These are phyloP conservation scores for Cenococcum geophilum DNA, from an alignment of 495 filamentous ascomycete species.

Conservation along the genomic window DNA sequence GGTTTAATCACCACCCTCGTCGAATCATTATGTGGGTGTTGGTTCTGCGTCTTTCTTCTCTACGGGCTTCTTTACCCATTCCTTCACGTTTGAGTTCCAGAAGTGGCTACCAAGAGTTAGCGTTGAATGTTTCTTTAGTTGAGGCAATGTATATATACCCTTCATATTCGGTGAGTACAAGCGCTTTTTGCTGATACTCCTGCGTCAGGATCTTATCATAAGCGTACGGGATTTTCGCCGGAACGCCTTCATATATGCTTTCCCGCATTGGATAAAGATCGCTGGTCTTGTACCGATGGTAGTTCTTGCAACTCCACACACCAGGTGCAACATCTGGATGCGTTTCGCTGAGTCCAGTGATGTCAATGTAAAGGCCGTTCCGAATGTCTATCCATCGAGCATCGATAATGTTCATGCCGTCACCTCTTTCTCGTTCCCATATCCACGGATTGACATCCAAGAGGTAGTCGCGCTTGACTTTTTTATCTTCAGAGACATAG, in stretches of 20 bases:
- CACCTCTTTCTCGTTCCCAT: slow-evolving; percentile 51
- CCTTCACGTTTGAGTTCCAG: slow-evolving; percentile 41
- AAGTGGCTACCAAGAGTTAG: slow-evolving; percentile 32
- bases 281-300: slow-evolving; percentile 55
- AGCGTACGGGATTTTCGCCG: slow-evolving; percentile 55
- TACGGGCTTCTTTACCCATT: slow-evolving; percentile 45
- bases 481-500: slow-evolving; percentile 41
- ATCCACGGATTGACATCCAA: slow-evolving; percentile 74
- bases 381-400: slow-evolving; percentile 73
- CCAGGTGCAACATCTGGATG: slow-evolving; percentile 52
- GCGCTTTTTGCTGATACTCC: slow-evolving; percentile 52
- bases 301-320: slow-evolving; percentile 78
- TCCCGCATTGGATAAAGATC: slow-evolving; percentile 52
- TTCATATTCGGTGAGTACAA: slow-evolving; percentile 47
- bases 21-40: not conserved
- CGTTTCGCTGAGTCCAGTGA: slow-evolving; percentile 73
- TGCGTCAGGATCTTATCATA: slow-evolving; percentile 54
- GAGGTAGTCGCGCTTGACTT: slow-evolving; percentile 52
- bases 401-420: slow-evolving; percentile 76
- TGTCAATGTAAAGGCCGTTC: slow-evolving; percentile 80
- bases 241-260: slow-evolving; percentile 55
- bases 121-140: slow-evolving; percentile 10
- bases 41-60: slow-evolving; percentile 29
- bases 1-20: not conserved
- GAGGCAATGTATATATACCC: slow-evolving; percentile 41